phyloP scores from a whole-genome alignment of 1,139 yeast species.

The Blastobotrys elegans region DNA sequence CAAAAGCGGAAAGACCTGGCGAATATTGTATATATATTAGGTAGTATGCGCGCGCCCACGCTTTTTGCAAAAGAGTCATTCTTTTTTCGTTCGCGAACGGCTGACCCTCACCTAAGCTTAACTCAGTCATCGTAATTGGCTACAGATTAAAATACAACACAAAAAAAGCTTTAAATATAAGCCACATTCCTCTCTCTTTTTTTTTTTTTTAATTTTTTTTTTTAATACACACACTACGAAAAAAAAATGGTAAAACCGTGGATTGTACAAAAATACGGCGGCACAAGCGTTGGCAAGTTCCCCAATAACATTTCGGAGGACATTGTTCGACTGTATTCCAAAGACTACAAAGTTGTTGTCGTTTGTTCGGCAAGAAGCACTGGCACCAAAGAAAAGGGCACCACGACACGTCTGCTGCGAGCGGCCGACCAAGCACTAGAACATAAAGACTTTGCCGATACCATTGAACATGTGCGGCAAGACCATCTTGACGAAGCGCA shows the following conservation, averaged over 20 bases:
- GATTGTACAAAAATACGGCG: conserved; percentile 95
- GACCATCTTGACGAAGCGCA: conserved; percentile 81
- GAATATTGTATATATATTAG: too few relatives aligned
- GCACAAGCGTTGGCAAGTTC: conserved; percentile 96
- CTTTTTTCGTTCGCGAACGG: too few relatives aligned
- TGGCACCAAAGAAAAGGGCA: conserved; percentile 87
- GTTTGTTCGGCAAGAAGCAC: conserved; percentile 96
- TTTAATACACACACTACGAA: neutral
- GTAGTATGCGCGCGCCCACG: too few relatives aligned
- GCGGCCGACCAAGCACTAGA: conserved; percentile 78
- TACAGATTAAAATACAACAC: too few relatives aligned
- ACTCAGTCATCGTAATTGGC: too few relatives aligned
- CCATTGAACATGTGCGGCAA: conserved; percentile 56
- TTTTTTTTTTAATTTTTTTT: too few relatives aligned
- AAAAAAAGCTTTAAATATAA: too few relatives aligned
- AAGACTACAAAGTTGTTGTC: conserved; percentile 73
- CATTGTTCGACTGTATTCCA: conserved; percentile 63
- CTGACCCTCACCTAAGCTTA: too few relatives aligned
- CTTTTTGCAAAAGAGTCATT: too few relatives aligned
- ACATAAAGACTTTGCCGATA: conserved; percentile 37
- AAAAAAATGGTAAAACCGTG: conserved; percentile 38
- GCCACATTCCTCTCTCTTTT: too few relatives aligned
- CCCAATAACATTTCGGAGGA: conserved; percentile 79
- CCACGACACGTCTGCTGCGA: conserved; percentile 68
- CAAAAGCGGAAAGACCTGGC: too few relatives aligned